phyloP scores from a whole-genome alignment of 2,329 filamentous ascomycete genomes.

The Cercospora sp. region DNA sequence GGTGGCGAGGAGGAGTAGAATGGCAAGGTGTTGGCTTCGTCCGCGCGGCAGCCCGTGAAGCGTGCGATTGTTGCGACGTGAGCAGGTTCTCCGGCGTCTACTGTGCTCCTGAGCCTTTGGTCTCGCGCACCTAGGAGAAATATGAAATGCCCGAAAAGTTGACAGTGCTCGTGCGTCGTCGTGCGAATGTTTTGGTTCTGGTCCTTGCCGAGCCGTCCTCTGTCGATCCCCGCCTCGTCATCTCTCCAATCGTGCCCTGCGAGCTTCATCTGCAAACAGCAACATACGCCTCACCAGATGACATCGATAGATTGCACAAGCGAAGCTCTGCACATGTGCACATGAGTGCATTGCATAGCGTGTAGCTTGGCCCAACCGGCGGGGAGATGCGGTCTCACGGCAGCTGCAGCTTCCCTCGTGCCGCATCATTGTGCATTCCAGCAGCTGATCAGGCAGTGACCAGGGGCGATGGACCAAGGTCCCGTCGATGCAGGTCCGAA shows the following conservation, averaged over 20 bases:
- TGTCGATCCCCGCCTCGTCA: not conserved
- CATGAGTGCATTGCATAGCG: not conserved
- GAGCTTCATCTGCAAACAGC: not conserved
- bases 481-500: conserved; percentile 36
- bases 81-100: not conserved
- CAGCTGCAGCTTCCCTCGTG: conserved; percentile 11
- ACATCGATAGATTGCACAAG: not conserved
- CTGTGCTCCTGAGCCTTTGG: too few relatives aligned
- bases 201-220: not conserved
- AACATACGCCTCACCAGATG: not conserved
- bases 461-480: conserved; percentile 33
- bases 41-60: not conserved
- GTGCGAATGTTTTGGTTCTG: not conserved
- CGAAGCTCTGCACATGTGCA: not conserved
- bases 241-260: not conserved
- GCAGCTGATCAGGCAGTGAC: conserved; percentile 5
- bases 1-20: not conserved
- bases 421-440: conserved; percentile 10
- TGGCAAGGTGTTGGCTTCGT: not conserved
- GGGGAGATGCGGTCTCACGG: conserved; percentile 15
- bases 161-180: not conserved
- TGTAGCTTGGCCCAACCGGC: not conserved
- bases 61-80: not conserved
- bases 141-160: not conserved
- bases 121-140: too few relatives aligned